A percentile compares a stretch with the other conserved stretches of the same genome.
phyloP scores from a whole-genome alignment of 768 basidiomycete species.

The Clavaria fumosa region DNA sequence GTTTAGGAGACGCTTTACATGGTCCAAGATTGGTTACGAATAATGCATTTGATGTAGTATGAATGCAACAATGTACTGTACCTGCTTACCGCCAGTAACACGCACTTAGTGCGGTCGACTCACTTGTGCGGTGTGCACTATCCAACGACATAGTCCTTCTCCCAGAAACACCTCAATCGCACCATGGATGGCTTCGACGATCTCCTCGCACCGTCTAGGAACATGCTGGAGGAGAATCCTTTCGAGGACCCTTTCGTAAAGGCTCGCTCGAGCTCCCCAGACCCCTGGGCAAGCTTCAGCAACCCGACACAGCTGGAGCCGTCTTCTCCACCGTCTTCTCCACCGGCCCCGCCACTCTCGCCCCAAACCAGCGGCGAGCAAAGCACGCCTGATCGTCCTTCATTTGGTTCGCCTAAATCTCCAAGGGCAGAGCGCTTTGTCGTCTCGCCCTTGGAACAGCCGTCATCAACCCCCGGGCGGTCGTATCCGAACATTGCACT shows the following conservation, averaged over 20 bases:
- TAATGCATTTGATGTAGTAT: no score
- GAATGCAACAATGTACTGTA: no score
- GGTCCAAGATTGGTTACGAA: no score
- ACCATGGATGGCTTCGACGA: conserved; percentile 71
- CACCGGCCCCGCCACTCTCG: conserved; percentile 5
- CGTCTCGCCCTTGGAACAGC: conserved; percentile 23
- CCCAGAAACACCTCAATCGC: no score
- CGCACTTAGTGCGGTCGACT: no score
- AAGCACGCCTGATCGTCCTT: no score
- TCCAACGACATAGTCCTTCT: no score
- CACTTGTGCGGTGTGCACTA: no score
- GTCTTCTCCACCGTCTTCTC: neutral
- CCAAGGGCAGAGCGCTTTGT: conserved; percentile 12
- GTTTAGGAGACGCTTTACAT: neutral
- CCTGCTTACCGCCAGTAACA: no score
- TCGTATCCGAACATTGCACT: conserved; percentile 25
- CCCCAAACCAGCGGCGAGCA: conserved; percentile 3
- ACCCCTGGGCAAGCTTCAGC: conserved; percentile 56
- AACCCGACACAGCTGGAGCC: conserved; percentile 5
- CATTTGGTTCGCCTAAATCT: conserved; percentile 11
- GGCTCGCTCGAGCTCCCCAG: conserved; percentile 45
- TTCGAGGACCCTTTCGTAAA: conserved; percentile 62
- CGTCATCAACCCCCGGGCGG: conserved; percentile 16
- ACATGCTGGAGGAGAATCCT: conserved; percentile 55
- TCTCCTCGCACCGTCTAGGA: conserved; percentile 44